These are phyloP conservation scores for Phyllostachys edulis DNA, from an alignment of 176 grass and related monocot species.

Conservation along the genomic window DNA sequence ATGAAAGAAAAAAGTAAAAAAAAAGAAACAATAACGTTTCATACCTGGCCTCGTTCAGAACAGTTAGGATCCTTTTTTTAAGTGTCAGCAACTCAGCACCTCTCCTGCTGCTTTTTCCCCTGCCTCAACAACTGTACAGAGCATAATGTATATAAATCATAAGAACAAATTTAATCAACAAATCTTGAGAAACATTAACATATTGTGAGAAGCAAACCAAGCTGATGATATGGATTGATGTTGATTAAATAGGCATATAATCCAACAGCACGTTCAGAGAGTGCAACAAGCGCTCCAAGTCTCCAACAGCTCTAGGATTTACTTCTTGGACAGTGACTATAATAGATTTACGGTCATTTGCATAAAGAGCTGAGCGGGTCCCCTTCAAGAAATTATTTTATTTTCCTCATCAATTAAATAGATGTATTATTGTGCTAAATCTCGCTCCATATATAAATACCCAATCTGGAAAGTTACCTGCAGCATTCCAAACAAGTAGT, in stretches of 20 bases:
- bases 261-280: slow-evolving; percentile 95
- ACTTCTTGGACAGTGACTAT: no score
- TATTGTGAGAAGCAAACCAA: slow-evolving; percentile 51
- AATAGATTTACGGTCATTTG: no score
- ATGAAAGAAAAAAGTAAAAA: background rate
- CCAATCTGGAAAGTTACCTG: slow-evolving; percentile 46
- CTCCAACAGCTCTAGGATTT: no score
- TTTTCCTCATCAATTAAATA: background rate
- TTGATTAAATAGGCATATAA: slow-evolving; percentile 91
- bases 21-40: background rate
- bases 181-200: slow-evolving; percentile 12
- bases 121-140: slow-evolving; percentile 78
- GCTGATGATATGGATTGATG: slow-evolving; percentile 98
- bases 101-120: slow-evolving; percentile 96
- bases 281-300: slow-evolving; percentile 83
- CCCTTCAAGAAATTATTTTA: slow-evolving; percentile 44
- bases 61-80: slow-evolving; percentile 79
- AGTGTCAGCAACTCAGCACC: slow-evolving; percentile 93
- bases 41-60: slow-evolving; percentile 93
- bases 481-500: slow-evolving; percentile 99
- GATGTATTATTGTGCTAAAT: background rate
- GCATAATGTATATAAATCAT: slow-evolving; percentile 32
- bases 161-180: background rate
- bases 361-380: slow-evolving; percentile 85
- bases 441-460: background rate